Conservation (phyloP, 495 filamentous ascomycete species). For the Friedmanniomyces simplex region DNA sequence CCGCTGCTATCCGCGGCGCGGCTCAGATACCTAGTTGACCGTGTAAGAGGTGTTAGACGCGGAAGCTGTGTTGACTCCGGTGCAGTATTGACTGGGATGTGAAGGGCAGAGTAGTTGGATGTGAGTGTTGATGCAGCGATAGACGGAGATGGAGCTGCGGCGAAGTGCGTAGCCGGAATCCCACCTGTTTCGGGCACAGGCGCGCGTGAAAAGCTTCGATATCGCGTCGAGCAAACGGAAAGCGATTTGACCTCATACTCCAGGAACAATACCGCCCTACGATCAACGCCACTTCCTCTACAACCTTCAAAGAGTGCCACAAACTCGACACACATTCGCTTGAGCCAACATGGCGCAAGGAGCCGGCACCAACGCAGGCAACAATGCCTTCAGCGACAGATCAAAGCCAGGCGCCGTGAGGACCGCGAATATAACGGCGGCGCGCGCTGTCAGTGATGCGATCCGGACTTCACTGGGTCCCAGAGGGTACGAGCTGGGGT, state of each 20-base stretch:
- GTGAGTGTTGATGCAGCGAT: not conserved
- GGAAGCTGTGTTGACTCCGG: not conserved
- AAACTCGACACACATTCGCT: not conserved
- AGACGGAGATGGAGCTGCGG: not conserved
- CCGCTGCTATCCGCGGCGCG: not conserved
- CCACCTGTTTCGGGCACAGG: no score
- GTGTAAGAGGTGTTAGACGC: not conserved
- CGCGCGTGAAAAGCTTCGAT: not conserved
- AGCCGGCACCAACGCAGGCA: conserved; percentile 42
- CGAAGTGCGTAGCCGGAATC: no score
- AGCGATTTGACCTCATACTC: no score
- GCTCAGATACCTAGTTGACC: not conserved
- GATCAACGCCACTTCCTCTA: no score
- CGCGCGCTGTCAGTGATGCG: conserved; percentile 94
- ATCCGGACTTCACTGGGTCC: conserved; percentile 56
- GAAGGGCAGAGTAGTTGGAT: not conserved
- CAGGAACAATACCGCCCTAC: no score
- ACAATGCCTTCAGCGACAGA: conserved; percentile 85
- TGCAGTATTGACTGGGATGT: not conserved
- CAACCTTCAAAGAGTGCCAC: no score
- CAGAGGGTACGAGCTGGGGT: not conserved
- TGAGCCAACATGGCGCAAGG: conserved; percentile 32
- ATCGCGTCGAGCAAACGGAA: no score
- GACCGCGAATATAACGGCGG: conserved; percentile 89
- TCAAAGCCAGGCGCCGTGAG: conserved; percentile 97